Conservation (phyloP, 2,329 filamentous ascomycete genomes). For the Rasamsonia emersonii region DNA sequence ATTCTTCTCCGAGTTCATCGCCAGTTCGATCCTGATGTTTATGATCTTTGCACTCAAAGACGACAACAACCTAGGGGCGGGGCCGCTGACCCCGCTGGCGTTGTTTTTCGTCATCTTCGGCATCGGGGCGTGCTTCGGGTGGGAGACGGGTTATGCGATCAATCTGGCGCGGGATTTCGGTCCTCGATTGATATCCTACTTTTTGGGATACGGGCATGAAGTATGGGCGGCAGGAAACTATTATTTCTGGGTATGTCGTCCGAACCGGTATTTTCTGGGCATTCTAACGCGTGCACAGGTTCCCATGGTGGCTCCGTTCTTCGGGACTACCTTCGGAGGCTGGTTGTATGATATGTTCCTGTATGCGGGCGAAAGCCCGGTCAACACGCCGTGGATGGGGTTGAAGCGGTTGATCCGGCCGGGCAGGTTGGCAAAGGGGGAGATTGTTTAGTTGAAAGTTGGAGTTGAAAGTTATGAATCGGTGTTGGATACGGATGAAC, state of each 20-base stretch:
- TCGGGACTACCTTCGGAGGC: conserved; percentile 55
- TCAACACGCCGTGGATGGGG: conserved; percentile 60
- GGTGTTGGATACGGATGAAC: no score
- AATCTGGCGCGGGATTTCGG: conserved; percentile 67
- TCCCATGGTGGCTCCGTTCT: conserved; percentile 63
- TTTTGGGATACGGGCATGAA: conserved; percentile 58
- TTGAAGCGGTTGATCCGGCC: conserved; percentile 44
- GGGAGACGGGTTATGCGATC: conserved; percentile 69
- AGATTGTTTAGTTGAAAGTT: no score
- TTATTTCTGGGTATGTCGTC: conserved; percentile 58
- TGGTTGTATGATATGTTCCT: conserved; percentile 61
- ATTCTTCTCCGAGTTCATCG: conserved; percentile 65
- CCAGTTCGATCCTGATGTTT: conserved; percentile 60
- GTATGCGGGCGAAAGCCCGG: conserved; percentile 60
- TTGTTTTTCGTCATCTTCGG: conserved; percentile 68
- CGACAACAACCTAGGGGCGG: conserved; percentile 42
- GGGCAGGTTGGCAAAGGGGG: conserved; percentile 52
- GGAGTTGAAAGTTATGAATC: no score
- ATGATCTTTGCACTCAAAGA: conserved; percentile 60
- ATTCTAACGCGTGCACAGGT: conserved; percentile 38
- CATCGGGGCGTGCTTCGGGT: conserved; percentile 64
- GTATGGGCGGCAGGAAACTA: conserved; percentile 61
- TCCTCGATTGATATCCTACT: conserved; percentile 57
- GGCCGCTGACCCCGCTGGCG: conserved; percentile 49
- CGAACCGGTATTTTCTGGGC: conserved; percentile 5